These are phyloP conservation scores for Dendrobium chrysotoxum DNA, from an alignment of 106 monocot species.

Conservation along the genomic window DNA sequence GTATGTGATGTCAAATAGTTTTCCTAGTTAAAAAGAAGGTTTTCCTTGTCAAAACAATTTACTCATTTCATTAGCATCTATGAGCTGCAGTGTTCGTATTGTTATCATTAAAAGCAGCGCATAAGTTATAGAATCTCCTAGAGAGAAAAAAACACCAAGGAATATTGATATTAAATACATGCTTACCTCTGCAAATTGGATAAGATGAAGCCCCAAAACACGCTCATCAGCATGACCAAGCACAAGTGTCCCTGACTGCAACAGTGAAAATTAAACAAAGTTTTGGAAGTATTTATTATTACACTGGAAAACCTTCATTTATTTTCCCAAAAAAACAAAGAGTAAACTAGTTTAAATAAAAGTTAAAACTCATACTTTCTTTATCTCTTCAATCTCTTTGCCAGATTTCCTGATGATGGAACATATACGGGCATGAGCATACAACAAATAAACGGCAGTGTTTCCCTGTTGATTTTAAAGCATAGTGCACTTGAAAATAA, in stretches of 20 bases:
- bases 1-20: neutral
- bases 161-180: neutral
- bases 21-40: neutral
- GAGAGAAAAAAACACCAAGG: neutral
- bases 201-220: constrained; percentile 65
- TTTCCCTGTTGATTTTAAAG: constrained; percentile 54
- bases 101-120: neutral
- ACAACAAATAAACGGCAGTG: constrained; percentile 92
- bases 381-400: constrained; percentile 70
- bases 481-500: neutral
- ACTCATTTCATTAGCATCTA: neutral
- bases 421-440: constrained; percentile 97
- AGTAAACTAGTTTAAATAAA: neutral
- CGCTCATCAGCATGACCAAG: constrained; percentile 79
- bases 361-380: constrained; percentile 37
- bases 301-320: neutral
- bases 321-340: neutral
- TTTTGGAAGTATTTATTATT: neutral
- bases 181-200: constrained; percentile 84
- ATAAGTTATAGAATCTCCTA: neutral
- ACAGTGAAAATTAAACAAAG: constrained; percentile 6
- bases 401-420: constrained; percentile 92
- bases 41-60: neutral
- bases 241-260: constrained; percentile 45
- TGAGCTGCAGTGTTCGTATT: neutral